Percentiles rank a stretch among this genome's conserved stretches.
phyloP scores from a whole-genome alignment of 306 rosid species.

The Coriaria nepalensis region DNA sequence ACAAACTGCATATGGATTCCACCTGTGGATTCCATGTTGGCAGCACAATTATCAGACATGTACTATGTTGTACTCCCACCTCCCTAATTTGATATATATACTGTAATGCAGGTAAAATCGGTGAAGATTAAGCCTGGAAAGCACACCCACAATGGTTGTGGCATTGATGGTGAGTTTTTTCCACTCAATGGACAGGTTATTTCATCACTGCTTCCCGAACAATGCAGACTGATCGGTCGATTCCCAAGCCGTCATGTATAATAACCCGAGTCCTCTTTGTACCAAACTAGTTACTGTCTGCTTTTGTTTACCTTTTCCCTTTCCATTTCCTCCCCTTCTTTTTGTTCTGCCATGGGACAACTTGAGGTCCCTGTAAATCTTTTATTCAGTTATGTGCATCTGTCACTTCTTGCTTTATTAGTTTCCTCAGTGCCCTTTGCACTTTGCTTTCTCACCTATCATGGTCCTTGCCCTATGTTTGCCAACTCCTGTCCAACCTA shows the following conservation, averaged over 20 bases:
- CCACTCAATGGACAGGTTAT: slow-evolving; percentile 69
- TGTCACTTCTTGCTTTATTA: slow-evolving; percentile 22
- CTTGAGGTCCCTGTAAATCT: slow-evolving; percentile 32
- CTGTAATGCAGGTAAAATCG: slow-evolving; percentile 61
- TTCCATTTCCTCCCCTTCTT: slow-evolving; percentile 3
- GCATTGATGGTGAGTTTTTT: slow-evolving; percentile 97
- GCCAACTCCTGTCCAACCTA: slow-evolving; percentile 12
- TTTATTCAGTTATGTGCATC: slow-evolving; percentile 16
- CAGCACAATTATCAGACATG: no score
- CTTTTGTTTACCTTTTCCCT: neutral
- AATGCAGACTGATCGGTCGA: slow-evolving; percentile 95
- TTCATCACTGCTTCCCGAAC: slow-evolving; percentile 90
- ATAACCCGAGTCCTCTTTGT: slow-evolving; percentile 20
- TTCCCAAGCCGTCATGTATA: slow-evolving; percentile 30
- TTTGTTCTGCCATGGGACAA: slow-evolving; percentile 12
- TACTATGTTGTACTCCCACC: neutral
- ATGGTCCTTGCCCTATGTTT: slow-evolving; percentile 7
- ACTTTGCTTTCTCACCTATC: neutral
- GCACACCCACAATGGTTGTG: slow-evolving; percentile 84
- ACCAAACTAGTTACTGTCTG: slow-evolving; percentile 13
- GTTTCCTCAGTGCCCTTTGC: slow-evolving; percentile 10
- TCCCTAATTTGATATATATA: neutral
- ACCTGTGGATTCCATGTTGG: no score
- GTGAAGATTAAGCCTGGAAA: slow-evolving; percentile 83
- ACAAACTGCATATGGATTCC: slow-evolving; percentile 2